phyloP scores from a whole-genome alignment of 108 stramenopile genomes.

The Cyclotella cryptica region DNA sequence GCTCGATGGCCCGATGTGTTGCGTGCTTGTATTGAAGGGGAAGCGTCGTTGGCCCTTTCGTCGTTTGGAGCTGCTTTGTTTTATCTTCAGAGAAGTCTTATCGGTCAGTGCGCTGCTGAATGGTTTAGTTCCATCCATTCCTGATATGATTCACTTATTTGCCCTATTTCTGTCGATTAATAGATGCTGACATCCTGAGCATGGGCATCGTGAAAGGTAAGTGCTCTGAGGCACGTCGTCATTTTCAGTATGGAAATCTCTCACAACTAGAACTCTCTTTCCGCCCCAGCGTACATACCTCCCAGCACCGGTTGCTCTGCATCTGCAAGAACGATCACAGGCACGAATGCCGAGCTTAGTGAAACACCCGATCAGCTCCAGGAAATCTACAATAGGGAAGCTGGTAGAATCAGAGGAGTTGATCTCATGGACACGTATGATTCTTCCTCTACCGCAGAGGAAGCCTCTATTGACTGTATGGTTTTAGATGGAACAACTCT shows the following conservation, averaged over 20 bases:
- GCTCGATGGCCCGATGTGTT: slow-evolving; percentile 89
- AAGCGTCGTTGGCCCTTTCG: slow-evolving; percentile 77
- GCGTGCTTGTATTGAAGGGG: slow-evolving; percentile 79
- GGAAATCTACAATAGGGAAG: slow-evolving; percentile 38
- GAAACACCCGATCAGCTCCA: slow-evolving; percentile 26
- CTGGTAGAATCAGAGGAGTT: slow-evolving; percentile 34
- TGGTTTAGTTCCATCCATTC: neutral
- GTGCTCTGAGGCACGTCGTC: slow-evolving; percentile 63
- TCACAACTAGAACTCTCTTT: neutral
- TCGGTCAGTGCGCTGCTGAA: slow-evolving; percentile 52
- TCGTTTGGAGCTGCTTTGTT: slow-evolving; percentile 90
- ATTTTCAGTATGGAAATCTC: slow-evolving; percentile 6
- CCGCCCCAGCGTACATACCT: slow-evolving; percentile 24
- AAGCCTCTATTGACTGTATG: slow-evolving; percentile 79
- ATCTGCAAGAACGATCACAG: neutral
- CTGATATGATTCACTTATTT: neutral
- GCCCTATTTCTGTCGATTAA: neutral
- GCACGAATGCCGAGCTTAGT: neutral
- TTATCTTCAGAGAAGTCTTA: slow-evolving; percentile 91
- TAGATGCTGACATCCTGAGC: slow-evolving; percentile 86
- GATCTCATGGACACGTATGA: slow-evolving; percentile 30
- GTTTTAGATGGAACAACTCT: slow-evolving; percentile 96
- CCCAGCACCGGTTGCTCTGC: slow-evolving; percentile 29
- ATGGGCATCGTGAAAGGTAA: slow-evolving; percentile 82
- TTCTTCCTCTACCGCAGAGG: slow-evolving; percentile 23